Percentiles rank a stretch among this genome's conserved stretches.
These are phyloP conservation scores for Fusarium globosum DNA, from an alignment of 2,329 filamentous ascomycete species.

Conservation along the genomic window DNA sequence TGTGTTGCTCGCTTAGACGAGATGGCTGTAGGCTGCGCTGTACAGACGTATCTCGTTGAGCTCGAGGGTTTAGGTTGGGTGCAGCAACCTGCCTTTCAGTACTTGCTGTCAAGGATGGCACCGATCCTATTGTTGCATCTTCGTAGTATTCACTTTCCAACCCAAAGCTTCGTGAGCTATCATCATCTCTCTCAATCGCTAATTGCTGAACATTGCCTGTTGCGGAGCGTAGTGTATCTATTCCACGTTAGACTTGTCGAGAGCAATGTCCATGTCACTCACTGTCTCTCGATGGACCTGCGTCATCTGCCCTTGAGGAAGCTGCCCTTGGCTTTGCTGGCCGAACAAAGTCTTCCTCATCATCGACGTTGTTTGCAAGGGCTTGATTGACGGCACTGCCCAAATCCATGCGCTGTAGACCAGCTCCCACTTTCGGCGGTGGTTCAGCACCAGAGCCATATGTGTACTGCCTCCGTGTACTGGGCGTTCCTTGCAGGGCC, in stretches of 20 bases:
- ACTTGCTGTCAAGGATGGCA: conserved; percentile 30
- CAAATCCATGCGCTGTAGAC: conserved; percentile 43
- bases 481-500: conserved; percentile 48
- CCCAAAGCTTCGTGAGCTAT: conserved; percentile 51
- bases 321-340: conserved; percentile 8
- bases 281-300: conserved; percentile 37
- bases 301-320: conserved; percentile 28
- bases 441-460: conserved; percentile 54
- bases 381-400: conserved; percentile 47
- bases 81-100: not conserved
- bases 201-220: conserved; percentile 1
- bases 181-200: conserved; percentile 42
- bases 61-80: not conserved
- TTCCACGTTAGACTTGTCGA: conserved; percentile 2
- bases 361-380: conserved; percentile 36
- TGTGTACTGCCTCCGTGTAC: conserved; percentile 52
- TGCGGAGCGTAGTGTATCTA: conserved; percentile 2
- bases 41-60: not conserved
- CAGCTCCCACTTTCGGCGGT: conserved; percentile 36
- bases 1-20: not conserved
- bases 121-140: conserved; percentile 52
- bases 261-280: not conserved
- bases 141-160: conserved; percentile 52
- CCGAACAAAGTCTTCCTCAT: conserved; percentile 34
- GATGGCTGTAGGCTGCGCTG: conserved; percentile 1